These are phyloP conservation scores for Fusarium metavorans DNA, from an alignment of 2,329 filamentous ascomycete genomes.

Conservation along the genomic window DNA sequence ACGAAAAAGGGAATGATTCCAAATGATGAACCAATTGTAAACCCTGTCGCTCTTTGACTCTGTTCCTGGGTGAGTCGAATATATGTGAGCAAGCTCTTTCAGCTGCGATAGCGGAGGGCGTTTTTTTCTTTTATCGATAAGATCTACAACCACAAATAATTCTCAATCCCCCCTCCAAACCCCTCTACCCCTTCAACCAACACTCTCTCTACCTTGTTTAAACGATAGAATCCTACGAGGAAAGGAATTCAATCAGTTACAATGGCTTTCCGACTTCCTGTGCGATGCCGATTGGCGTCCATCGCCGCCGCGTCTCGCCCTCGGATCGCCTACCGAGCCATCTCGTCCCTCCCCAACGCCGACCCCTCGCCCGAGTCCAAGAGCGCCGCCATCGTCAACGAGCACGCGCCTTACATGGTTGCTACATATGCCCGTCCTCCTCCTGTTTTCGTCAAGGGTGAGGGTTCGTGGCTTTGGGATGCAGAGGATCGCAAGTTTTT, in stretches of 20 bases:
- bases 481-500: conserved; percentile 89
- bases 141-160: conserved; percentile 42
- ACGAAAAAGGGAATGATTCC: conserved; percentile 6
- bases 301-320: conserved; percentile 39
- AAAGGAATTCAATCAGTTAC: conserved; percentile 6
- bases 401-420: conserved; percentile 90
- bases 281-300: conserved; percentile 53
- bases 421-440: conserved; percentile 92
- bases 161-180: conserved; percentile 16
- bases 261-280: conserved; percentile 56
- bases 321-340: conserved; percentile 46
- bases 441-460: conserved; percentile 88
- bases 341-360: conserved; percentile 67
- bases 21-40: not conserved
- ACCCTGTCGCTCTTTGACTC: not conserved
- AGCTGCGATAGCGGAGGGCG: conserved; percentile 44
- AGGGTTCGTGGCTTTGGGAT: conserved; percentile 91
- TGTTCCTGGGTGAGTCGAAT: conserved; percentile 14
- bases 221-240: not conserved
- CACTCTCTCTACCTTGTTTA: not conserved
- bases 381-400: conserved; percentile 79
- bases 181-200: not conserved
- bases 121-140: conserved; percentile 43
- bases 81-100: conserved; percentile 5
- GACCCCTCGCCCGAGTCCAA: conserved; percentile 80